Evolutionary conservation across 176 grass and related monocot genomes (phyloP), one percentile per base, ranked within the genome.

Genomic region (Aegilops sharonensis): DNA sequence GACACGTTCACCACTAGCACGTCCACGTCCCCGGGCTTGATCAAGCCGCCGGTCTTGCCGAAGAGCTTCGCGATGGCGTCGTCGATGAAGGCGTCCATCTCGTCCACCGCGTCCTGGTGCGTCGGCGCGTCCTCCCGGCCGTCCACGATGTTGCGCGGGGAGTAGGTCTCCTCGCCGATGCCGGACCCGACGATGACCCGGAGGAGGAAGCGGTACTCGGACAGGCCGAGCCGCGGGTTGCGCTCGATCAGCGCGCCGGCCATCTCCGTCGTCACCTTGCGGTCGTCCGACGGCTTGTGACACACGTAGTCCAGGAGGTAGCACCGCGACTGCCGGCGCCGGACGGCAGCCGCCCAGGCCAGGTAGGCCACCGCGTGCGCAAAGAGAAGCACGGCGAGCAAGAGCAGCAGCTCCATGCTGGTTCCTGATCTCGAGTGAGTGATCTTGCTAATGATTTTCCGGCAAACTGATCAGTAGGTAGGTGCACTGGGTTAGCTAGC

Each of bases 271-370:
- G 72, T 71, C 10, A 91, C 13, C 73, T 74, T 88, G 17, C 67
- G 77, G 81, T 95, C 91, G 8, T 86, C 47, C 0, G 81, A 25
- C 9, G 89, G 89, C 77, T 93, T 91, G 81, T 85, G 72, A 66
- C 91, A 93, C 8, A 89, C 80, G 45, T 92, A 91, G 88, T 95
- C 93, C 15, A 95, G 60, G 20, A 95, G 87, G 83, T 90, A 95
- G 85, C 93, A 95, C 17, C 37, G 77, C 47, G 42, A 52, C 27
- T 50, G 68, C 25, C 61, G 34, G 35, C 70, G 68, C 2, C 70
- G 76, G 4, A 11, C 21, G 13, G 9, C 11, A 0, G 40, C 34
- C 10, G 39, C 15, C 68, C 27, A 31, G 4, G 21, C 17, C 43
- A 80, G 25, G 47, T 15, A 80, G 1, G 24, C 6, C 11, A 52